Conservation (phyloP, 2,329 filamentous ascomycete species). For the Trichoderma sp. region DNA sequence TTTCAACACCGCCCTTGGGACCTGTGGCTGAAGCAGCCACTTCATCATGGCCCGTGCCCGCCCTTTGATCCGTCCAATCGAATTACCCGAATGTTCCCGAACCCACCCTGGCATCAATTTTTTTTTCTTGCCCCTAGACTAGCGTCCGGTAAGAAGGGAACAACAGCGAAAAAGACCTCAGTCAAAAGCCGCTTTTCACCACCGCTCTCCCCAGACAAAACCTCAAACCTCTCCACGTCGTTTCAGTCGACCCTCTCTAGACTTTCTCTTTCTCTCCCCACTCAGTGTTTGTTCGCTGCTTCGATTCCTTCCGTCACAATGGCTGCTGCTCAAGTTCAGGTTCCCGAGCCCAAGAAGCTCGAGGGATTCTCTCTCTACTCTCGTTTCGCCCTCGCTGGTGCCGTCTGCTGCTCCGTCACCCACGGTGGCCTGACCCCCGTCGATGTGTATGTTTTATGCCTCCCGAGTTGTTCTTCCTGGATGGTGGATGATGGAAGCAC, state of each 20-base stretch:
- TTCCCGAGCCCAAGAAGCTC: slow-evolving; percentile 49
- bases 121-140: slow-evolving; percentile 27
- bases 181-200: slow-evolving; percentile 26
- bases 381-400: slow-evolving; percentile 95
- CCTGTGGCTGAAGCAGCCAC: slow-evolving; percentile 23
- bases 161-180: slow-evolving; percentile 30
- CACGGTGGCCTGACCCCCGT: slow-evolving; percentile 96
- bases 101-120: slow-evolving; percentile 8
- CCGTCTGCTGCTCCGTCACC: slow-evolving; percentile 96
- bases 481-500: neutral
- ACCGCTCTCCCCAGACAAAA: slow-evolving; percentile 22
- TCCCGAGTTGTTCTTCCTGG: neutral
- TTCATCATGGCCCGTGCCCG: neutral
- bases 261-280: slow-evolving; percentile 7
- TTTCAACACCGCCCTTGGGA: neutral
- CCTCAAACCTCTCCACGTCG: slow-evolving; percentile 26
- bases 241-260: slow-evolving; percentile 4
- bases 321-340: slow-evolving; percentile 25
- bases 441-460: slow-evolving; percentile 82
- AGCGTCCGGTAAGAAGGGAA: slow-evolving; percentile 25
- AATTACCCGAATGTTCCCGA: slow-evolving; percentile 28
- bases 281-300: slow-evolving; percentile 22
- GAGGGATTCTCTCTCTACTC: slow-evolving; percentile 76
- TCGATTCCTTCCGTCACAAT: slow-evolving; percentile 21
- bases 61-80: slow-evolving; percentile 11